phyloP scores from a whole-genome alignment of 176 grass and related monocot species.

The Hsuehochloa calcarea region DNA sequence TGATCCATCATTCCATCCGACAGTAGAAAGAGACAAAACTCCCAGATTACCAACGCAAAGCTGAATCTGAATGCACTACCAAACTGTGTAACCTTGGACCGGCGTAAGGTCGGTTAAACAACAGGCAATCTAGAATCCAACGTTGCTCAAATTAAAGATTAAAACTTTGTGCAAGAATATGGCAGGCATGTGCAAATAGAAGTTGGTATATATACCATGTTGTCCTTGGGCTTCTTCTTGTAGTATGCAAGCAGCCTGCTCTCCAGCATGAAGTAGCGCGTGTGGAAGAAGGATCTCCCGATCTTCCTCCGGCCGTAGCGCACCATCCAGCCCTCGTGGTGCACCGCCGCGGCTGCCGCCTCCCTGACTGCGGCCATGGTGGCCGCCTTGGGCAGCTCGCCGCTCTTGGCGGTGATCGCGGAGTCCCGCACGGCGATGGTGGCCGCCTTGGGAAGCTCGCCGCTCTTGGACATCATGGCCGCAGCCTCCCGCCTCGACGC shows the following conservation, averaged over 20 bases:
- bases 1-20: no score
- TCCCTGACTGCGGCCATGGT: neutral
- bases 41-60: no score
- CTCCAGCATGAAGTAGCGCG: constrained; percentile 72
- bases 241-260: constrained; percentile 71
- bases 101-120: no score
- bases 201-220: constrained; percentile 38
- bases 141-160: neutral
- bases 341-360: constrained; percentile 34
- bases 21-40: no score
- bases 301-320: constrained; percentile 87
- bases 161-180: neutral
- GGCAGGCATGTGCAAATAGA: neutral
- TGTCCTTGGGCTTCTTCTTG: constrained; percentile 93
- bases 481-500: constrained; percentile 25
- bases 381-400: neutral
- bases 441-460: neutral
- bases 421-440: neutral
- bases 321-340: constrained; percentile 83
- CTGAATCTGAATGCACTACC: no score
- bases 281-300: constrained; percentile 74
- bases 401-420: neutral
- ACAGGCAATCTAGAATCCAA: neutral
- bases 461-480: neutral
- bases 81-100: neutral